Evolutionary conservation across 768 basidiomycete species (phyloP), one percentile per base, ranked within the genome.

Genomic region (Hypholoma fasciculare): DNA sequence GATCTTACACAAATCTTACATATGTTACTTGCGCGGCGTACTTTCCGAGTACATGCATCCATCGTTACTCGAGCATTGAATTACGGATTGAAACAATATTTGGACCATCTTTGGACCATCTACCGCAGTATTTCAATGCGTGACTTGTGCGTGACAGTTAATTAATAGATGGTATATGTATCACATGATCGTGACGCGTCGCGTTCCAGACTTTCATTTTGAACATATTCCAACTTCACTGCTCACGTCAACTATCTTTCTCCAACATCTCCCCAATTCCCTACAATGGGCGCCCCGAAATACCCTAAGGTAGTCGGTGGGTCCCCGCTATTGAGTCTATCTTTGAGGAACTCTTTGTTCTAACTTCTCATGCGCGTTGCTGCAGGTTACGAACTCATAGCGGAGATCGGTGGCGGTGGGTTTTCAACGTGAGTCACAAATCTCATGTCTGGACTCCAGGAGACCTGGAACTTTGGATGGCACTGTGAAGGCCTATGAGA

Each of bases 351-450:
- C 16, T 52, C 54, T 36, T n/a, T n/a, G n/a, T n/a, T n/a, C n/a
- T n/a, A n/a, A n/a, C 23, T 47, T 34, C 2, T 34, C 2, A 34
- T 7, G 30, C 30, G 30, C 27, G 20, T 19, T 4, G 7, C 54
- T 19, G 36, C 56, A 89, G 92, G 92, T 17, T 94, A 82, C 69
- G 74, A 85, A 23, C 77, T 95, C 13, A 74, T 89, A 3, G 78
- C 89, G 60, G 82, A 89, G 70, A 88, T 96, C 43, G 94, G 94
- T 7, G 91, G 92, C 2, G 94, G 94, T 17, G 92, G 89, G 13
- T 96, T 95, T 71, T 90, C 94, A 47, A 88, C 79, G 94, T 92
- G 61, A 70, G 85, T 75, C 12, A 11, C 26, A 19, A 1, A 20
- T 9, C n/a, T 43, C 23, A 3, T 37, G 14, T 27, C 39, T 55